These are phyloP conservation scores for Lactarius sanguifluus DNA, from an alignment of 768 basidiomycete genomes.

Conservation along the genomic window DNA sequence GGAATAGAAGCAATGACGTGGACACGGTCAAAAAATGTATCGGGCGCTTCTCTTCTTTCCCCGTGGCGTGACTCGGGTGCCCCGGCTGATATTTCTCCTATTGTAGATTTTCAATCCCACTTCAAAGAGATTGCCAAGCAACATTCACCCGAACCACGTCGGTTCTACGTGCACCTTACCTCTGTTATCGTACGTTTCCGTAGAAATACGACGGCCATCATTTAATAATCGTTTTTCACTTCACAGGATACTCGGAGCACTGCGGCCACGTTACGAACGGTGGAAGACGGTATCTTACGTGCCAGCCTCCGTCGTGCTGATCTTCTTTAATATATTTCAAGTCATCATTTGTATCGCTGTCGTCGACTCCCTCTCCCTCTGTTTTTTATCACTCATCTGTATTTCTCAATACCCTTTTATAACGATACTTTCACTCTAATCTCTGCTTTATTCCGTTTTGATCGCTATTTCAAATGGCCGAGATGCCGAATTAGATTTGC, in stretches of 20 bases:
- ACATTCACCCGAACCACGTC: slow-evolving; percentile 60
- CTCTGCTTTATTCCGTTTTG: too few species aligned
- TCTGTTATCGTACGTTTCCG: slow-evolving; percentile 65
- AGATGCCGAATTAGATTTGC: slow-evolving; percentile 26
- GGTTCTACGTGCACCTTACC: slow-evolving; percentile 72
- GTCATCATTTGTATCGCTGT: slow-evolving; percentile 7
- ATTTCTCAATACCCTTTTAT: slow-evolving; percentile 3
- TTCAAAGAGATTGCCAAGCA: slow-evolving; percentile 72
- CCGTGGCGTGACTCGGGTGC: background rate
- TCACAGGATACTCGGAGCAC: slow-evolving; percentile 72
- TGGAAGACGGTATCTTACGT: slow-evolving; percentile 71
- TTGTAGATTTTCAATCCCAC: slow-evolving; percentile 72
- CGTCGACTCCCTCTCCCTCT: background rate
- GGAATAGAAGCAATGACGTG: slow-evolving; percentile 69
- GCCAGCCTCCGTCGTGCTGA: slow-evolving; percentile 69
- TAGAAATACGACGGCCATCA: slow-evolving; percentile 15
- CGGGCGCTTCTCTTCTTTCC: slow-evolving; percentile 32
- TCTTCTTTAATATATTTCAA: slow-evolving; percentile 47
- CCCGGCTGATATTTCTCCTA: background rate
- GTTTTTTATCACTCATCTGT: slow-evolving; percentile 7
- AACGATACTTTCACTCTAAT: too few species aligned
- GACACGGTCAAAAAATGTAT: slow-evolving; percentile 68
- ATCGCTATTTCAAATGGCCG: slow-evolving; percentile 11
- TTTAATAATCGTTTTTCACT: slow-evolving; percentile 19
- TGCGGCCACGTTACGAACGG: slow-evolving; percentile 60